Percentiles rank a stretch among this genome's conserved stretches.
phyloP scores from a whole-genome alignment of 2,329 filamentous ascomycete genomes.

The Amauroascus niger region DNA sequence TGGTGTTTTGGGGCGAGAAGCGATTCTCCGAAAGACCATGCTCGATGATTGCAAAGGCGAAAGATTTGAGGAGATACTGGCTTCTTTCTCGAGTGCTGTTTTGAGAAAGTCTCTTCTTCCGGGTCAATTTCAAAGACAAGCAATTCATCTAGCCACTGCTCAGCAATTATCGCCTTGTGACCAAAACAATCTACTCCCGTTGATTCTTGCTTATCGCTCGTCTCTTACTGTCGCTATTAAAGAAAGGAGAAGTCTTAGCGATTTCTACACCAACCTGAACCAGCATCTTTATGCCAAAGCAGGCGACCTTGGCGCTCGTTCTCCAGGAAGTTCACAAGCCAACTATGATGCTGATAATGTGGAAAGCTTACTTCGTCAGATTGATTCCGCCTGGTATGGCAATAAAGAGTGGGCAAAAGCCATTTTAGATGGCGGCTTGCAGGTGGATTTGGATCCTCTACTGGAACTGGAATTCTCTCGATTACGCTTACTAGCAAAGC shows the following conservation, averaged over 20 bases:
- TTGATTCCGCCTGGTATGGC: constrained; percentile 67
- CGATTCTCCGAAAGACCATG: constrained; percentile 83
- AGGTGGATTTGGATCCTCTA: constrained; percentile 50
- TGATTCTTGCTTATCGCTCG: constrained; percentile 64
- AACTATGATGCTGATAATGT: not conserved
- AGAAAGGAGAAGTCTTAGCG: constrained; percentile 51
- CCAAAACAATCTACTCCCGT: constrained; percentile 44
- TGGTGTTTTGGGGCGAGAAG: constrained; percentile 68
- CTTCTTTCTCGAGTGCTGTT: constrained; percentile 73
- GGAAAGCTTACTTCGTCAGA: constrained; percentile 46
- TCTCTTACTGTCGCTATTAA: constrained; percentile 53
- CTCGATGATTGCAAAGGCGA: constrained; percentile 93
- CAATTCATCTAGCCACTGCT: constrained; percentile 31
- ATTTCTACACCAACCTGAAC: constrained; percentile 54
- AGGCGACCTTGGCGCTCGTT: constrained; percentile 38
- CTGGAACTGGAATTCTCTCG: constrained; percentile 57
- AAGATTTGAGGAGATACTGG: constrained; percentile 74
- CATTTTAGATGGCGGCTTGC: constrained; percentile 57
- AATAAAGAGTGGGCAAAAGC: constrained; percentile 63
- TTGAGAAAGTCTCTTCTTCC: constrained; percentile 54
- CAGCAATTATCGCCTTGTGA: constrained; percentile 27
- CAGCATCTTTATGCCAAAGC: constrained; percentile 56
- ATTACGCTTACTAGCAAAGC: constrained; percentile 59
- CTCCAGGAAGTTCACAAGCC: constrained; percentile 23
- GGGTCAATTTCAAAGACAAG: not conserved